These are phyloP conservation scores for Coniosporium tulheliwenetii DNA, from an alignment of 2,329 filamentous ascomycete species.

Conservation along the genomic window DNA sequence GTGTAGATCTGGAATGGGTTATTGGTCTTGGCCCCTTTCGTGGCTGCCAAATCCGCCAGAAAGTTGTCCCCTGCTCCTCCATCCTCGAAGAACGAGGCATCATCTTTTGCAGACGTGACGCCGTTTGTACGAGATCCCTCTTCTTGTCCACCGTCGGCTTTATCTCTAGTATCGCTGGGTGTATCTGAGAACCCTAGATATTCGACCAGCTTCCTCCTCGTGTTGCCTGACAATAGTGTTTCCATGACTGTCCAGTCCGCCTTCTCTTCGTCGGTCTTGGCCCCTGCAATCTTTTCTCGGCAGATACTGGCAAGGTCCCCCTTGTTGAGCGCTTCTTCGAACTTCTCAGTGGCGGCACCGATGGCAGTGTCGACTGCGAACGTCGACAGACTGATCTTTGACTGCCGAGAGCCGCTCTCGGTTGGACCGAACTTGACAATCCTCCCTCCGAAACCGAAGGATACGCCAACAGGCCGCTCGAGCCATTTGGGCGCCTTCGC, in stretches of 20 bases:
- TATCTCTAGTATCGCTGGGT: constrained; percentile 37
- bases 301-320: constrained; percentile 70
- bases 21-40: constrained; percentile 83
- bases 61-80: constrained; percentile 62
- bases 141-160: constrained; percentile 25
- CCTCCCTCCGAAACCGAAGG: constrained; percentile 93
- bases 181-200: constrained; percentile 64
- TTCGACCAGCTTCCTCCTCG: constrained; percentile 72
- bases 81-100: constrained; percentile 68
- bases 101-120: constrained; percentile 19
- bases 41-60: constrained; percentile 67
- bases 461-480: constrained; percentile 67
- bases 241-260: constrained; percentile 92
- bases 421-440: constrained; percentile 61
- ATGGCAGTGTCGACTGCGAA: constrained; percentile 80
- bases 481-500: constrained; percentile 81
- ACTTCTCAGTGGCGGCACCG: constrained; percentile 68
- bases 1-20: constrained; percentile 85
- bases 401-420: constrained; percentile 45
- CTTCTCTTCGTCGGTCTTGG: constrained; percentile 79
- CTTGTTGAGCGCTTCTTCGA: constrained; percentile 65
- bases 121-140: constrained; percentile 8
- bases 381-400: constrained; percentile 69
- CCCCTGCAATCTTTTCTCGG: constrained; percentile 57
- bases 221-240: constrained; percentile 69